Percentiles rank a stretch among this genome's conserved stretches.
Evolutionary conservation across 1,284 basidiomycete genomes (phyloP).

Genomic region (Moesziomyces sp.): DNA sequence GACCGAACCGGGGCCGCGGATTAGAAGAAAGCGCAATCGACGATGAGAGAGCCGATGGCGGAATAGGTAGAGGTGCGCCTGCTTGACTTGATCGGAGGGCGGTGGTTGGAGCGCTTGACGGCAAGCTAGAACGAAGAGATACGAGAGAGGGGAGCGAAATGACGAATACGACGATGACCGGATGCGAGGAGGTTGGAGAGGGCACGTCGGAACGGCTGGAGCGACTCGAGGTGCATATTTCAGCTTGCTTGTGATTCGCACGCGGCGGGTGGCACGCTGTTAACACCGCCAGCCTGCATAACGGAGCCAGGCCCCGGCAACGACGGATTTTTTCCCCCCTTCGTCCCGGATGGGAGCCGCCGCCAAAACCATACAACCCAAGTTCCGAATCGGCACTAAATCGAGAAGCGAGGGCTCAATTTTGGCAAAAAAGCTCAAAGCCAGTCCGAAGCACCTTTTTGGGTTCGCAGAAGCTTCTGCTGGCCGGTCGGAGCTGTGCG

Average conservation of each 20-base stretch:
- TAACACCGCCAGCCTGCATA: background rate
- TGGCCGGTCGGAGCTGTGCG: no score
- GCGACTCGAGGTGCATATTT: slow-evolving; percentile 15
- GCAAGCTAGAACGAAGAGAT: background rate
- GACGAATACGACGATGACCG: slow-evolving; percentile 21
- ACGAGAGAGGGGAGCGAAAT: slow-evolving; percentile 23
- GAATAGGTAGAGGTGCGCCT: background rate
- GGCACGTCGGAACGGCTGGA: slow-evolving; percentile 15
- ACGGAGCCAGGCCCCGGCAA: background rate
- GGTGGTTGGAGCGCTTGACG: background rate
- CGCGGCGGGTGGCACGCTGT: background rate
- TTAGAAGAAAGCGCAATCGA: background rate
- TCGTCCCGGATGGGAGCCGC: background rate
- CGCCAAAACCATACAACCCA: background rate
- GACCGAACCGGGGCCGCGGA: background rate
- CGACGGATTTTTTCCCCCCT: background rate
- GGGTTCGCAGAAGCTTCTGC: no score
- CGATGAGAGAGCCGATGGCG: background rate
- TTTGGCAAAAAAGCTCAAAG: background rate
- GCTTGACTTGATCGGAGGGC: background rate
- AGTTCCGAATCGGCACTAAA: background rate
- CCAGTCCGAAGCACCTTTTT: background rate
- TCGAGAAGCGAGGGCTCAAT: background rate
- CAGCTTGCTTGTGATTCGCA: slow-evolving; percentile 2
- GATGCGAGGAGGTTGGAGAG: slow-evolving; percentile 11